Evolutionary conservation across 768 basidiomycete genomes (phyloP).

Genomic region (Podaxis rugospora): DNA sequence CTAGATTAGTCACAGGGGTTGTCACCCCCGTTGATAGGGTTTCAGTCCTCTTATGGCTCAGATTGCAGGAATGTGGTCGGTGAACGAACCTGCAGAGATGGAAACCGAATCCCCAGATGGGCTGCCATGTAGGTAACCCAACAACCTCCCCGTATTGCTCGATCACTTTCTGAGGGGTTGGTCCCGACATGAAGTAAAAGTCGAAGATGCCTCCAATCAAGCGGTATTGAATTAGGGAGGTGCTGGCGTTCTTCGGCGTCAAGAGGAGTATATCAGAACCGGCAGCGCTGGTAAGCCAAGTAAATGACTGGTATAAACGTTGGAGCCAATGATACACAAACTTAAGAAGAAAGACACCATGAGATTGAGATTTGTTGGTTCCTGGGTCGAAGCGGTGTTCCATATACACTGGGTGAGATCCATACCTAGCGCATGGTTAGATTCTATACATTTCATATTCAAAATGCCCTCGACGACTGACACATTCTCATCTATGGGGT

Average conservation of each 20-base stretch:
- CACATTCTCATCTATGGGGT: conserved; percentile 67
- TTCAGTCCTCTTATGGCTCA: not conserved
- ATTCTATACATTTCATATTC: conserved; percentile 4
- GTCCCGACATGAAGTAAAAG: conserved; percentile 74
- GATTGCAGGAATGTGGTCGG: not conserved
- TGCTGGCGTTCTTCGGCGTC: conserved; percentile 49
- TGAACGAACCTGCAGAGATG: conserved; percentile 57
- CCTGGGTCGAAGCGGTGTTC: conserved; percentile 63
- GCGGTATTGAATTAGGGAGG: conserved; percentile 68
- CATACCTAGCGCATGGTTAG: conserved; percentile 41
- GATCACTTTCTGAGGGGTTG: conserved; percentile 52
- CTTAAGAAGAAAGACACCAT: conserved; percentile 76
- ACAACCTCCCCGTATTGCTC: conserved; percentile 68
- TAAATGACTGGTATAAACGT: not conserved
- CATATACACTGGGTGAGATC: conserved; percentile 67
- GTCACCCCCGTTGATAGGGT: conserved; percentile 4
- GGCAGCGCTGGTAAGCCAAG: conserved; percentile 40
- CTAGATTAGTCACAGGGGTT: conserved; percentile 19
- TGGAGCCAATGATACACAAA: conserved; percentile 19
- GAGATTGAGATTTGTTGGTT: conserved; percentile 51
- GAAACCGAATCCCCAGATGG: conserved; percentile 75
- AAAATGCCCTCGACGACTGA: conserved; percentile 25
- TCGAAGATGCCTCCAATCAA: conserved; percentile 72
- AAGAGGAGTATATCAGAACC: conserved; percentile 69
- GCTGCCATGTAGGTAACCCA: conserved; percentile 68